Base-by-base conservation (phyloP, 768 basidiomycete species). In the Boletus barrowsii region DNA sequence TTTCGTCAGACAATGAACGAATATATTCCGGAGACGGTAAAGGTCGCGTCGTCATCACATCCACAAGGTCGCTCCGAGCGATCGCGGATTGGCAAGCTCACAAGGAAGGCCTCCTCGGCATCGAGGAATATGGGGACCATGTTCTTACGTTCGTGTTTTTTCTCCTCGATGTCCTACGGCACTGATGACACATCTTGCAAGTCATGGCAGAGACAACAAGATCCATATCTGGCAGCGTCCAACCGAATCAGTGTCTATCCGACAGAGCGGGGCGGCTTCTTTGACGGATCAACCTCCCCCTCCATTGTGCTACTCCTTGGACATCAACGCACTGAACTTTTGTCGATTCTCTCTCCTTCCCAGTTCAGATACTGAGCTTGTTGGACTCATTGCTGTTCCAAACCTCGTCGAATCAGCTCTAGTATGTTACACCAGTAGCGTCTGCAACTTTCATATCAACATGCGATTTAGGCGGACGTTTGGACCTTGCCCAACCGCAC, bases 321-420 rank as follows among this genome's bases (percentile, higher is more conserved):
- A 93, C 63, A 86, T 95, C 55, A 99, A 99, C 66, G 86, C 96
- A 2, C 77, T 98, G 51, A 97, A 96, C 65, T 98, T 88, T 68
- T 98, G 96, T 71, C 83, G 88, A 3, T 94, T 97, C 70, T 88
- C 90, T 8, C 74, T 98, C 3, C 66, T 88, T 36, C 37, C 47
- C 47, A 43, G 54, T 53, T 9, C 55, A 53, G 39, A 45, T 1
- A 60, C 56, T 62, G 62, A 53, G 15, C 51, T 15, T 22, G 43
- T 54, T 15, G 86, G 82, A 1, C 71, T 93, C 42, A 67, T 98
- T 26, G 92, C 91, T 0, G 73, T 97, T 14, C 94, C 94, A 0
- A 95, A 94, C 63, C 76, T 98, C 22, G 79, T 93, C 10, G 93
- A 98, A 63, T 96, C 95, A 7, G 83, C 89, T 39, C 76, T 86